Conservation (phyloP, 345 rosid species). For the Linum trigynum region DNA sequence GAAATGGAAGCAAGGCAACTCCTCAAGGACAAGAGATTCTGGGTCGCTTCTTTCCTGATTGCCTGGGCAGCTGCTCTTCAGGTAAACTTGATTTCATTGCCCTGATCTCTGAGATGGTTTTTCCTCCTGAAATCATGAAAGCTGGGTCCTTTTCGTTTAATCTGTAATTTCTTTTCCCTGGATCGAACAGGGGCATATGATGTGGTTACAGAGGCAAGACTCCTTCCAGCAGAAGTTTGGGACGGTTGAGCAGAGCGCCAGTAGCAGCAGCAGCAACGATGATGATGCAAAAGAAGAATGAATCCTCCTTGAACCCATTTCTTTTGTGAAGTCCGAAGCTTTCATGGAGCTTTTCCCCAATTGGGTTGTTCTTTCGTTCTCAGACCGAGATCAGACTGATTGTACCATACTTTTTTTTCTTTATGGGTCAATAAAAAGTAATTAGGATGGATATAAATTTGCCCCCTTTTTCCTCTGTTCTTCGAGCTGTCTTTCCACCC, state of each 20-base stretch:
- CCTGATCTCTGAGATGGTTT: not conserved
- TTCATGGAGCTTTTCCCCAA: no score
- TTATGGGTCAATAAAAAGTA: not conserved
- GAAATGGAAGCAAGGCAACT: constrained; percentile 33
- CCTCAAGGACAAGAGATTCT: constrained; percentile 73
- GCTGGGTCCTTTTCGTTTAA: not conserved
- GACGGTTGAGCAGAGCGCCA: constrained; percentile 6
- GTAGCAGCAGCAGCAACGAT: constrained; percentile 2
- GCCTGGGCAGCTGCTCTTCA: constrained; percentile 91
- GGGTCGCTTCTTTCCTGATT: constrained; percentile 69
- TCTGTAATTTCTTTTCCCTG: not conserved
- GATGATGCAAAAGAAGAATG: not conserved
- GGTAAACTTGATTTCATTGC: constrained; percentile 25
- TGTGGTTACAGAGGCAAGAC: constrained; percentile 86
- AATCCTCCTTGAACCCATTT: not conserved
- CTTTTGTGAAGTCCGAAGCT: not conserved
- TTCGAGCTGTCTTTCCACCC: no score
- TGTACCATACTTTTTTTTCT: no score
- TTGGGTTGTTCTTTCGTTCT: no score
- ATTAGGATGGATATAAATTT: no score
- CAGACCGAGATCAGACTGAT: no score
- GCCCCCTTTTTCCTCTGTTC: not conserved
- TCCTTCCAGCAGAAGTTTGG: constrained; percentile 69
- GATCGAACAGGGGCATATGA: constrained; percentile 64
- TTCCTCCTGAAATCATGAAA: not conserved